Evolutionary conservation across 495 filamentous ascomycete species (phyloP).

Genomic region (Chaetomium fimeti): DNA sequence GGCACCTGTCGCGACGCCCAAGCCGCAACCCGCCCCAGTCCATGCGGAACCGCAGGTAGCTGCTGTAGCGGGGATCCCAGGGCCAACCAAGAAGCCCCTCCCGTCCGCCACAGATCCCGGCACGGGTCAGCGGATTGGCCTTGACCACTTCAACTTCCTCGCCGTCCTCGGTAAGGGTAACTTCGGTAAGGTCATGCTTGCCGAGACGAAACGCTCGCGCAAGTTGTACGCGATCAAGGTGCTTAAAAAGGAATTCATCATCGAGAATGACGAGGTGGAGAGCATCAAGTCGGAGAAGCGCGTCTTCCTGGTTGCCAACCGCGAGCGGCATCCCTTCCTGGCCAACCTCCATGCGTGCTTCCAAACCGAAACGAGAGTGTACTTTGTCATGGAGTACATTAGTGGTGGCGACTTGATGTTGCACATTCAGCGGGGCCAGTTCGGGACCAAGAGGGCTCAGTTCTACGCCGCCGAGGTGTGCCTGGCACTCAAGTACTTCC

Average conservation of each 20-base stretch:
- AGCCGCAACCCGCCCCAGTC: slow-evolving; percentile 44
- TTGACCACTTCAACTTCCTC: slow-evolving; percentile 99
- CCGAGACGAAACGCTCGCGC: slow-evolving; percentile 88
- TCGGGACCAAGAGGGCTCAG: slow-evolving; percentile 94
- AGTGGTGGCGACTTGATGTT: slow-evolving; percentile 98
- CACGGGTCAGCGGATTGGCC: slow-evolving; percentile 75
- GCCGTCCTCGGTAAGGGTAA: slow-evolving; percentile 99
- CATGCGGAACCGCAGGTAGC: slow-evolving; percentile 31
- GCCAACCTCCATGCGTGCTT: slow-evolving; percentile 97
- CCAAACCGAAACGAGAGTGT: slow-evolving; percentile 97
- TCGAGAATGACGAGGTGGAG: slow-evolving; percentile 99
- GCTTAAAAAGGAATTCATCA: slow-evolving; percentile 99
- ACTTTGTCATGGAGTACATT: slow-evolving; percentile 99
- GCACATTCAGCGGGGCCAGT: slow-evolving; percentile 96
- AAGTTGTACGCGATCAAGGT: slow-evolving; percentile 99
- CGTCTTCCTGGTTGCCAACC: slow-evolving; percentile 95
- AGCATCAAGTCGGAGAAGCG: slow-evolving; percentile 97
- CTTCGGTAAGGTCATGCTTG: slow-evolving; percentile 99
- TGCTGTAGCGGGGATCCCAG: slow-evolving; percentile 38
- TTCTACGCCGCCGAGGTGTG: slow-evolving; percentile 99
- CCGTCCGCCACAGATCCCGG: slow-evolving; percentile 62
- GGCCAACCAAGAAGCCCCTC: slow-evolving; percentile 49
- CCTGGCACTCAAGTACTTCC: slow-evolving; percentile 97
- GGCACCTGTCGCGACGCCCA: slow-evolving; percentile 27
- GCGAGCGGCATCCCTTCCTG: slow-evolving; percentile 95